Percentiles rank a stretch among this genome's conserved stretches.
Evolutionary conservation across 176 grass and related monocot genomes (phyloP).

Genomic region (Aegilops speltoides): DNA sequence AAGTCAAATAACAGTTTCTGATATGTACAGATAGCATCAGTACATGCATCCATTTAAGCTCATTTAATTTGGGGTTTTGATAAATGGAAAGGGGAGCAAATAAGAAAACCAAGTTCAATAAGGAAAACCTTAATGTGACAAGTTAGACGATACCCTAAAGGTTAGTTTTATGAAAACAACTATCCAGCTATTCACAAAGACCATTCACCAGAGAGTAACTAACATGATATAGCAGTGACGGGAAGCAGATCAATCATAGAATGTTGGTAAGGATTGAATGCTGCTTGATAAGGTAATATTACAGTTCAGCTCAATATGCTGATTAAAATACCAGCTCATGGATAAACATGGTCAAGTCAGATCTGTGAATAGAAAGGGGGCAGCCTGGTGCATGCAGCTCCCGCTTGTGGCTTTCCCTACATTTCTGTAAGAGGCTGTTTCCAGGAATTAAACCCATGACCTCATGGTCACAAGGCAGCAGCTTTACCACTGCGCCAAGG

Average conservation of each 20-base stretch:
- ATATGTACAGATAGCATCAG: constrained; percentile 15
- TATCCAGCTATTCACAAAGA: background rate
- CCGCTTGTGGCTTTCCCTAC: too few relatives aligned
- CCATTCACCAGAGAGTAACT: background rate
- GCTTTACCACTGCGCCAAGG: too few relatives aligned
- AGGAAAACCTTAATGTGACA: background rate
- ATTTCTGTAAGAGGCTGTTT: too few relatives aligned
- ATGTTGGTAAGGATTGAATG: background rate
- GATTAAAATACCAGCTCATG: background rate
- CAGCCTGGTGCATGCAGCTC: too few relatives aligned
- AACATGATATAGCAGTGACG: background rate
- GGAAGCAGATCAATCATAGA: background rate
- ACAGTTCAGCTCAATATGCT: background rate
- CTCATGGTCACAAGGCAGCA: too few relatives aligned
- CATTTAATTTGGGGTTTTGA: background rate
- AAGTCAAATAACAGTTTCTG: constrained; percentile 15
- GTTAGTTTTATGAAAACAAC: background rate
- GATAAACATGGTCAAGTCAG: background rate
- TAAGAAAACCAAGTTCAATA: background rate
- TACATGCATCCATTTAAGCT: background rate
- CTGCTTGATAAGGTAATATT: background rate
- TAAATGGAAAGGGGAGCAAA: background rate
- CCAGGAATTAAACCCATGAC: too few relatives aligned
- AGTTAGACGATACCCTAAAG: background rate
- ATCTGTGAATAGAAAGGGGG: too few relatives aligned